Conservation (phyloP, 2,329 filamentous ascomycete species). For the Beauveria brongniartii region DNA sequence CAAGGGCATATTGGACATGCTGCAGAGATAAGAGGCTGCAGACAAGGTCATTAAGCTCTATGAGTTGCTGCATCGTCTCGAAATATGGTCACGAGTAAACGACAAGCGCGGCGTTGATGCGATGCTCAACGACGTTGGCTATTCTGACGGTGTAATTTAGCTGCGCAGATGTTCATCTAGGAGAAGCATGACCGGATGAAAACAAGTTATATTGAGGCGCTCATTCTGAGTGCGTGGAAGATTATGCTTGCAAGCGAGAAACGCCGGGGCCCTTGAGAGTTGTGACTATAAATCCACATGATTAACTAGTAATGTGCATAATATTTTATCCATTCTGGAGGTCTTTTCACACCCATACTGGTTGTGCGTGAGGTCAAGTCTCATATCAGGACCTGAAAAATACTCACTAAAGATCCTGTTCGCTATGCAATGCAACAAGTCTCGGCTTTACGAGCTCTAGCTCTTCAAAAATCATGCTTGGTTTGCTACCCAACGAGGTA, state of each 20-base stretch:
- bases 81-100: background rate
- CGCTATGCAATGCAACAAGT: background rate
- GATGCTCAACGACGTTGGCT: background rate
- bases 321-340: too few relatives aligned
- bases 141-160: background rate
- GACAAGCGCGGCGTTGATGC: background rate
- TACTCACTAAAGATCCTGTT: background rate
- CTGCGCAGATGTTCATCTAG: too few relatives aligned
- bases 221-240: too few relatives aligned
- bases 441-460: background rate
- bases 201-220: too few relatives aligned
- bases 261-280: too few relatives aligned
- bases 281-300: too few relatives aligned
- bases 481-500: conserved; percentile 37
- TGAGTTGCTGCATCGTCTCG: background rate
- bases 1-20: background rate
- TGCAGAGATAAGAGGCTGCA: background rate
- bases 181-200: too few relatives aligned
- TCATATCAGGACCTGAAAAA: background rate
- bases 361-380: too few relatives aligned
- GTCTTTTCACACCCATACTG: too few relatives aligned
- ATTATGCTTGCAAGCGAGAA: too few relatives aligned
- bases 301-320: too few relatives aligned
- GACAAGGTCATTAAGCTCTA: background rate
- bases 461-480: background rate